Base-by-base conservation (phyloP, 495 filamentous ascomycete species). In the Annulohypoxylon stygium region DNA sequence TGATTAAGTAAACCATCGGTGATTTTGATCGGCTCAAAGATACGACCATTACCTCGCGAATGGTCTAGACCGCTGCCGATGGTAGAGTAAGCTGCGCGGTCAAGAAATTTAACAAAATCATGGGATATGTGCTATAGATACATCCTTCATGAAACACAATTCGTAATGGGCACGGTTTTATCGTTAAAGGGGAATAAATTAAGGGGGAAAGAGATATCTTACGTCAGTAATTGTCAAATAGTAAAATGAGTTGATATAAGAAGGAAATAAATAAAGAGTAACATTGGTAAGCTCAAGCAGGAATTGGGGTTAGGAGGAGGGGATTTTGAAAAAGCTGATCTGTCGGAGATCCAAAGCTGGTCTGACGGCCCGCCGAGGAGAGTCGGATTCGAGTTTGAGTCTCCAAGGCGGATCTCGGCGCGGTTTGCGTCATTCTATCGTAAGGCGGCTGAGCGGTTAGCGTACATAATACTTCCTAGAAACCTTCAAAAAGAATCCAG, bases 301-400 rank as follows among this genome's bases (percentile, higher is more conserved):
- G 37, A 48, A 59, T 65, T 55, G 23, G 45, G 60, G 60, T 54
- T 47, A 33, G 4, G 33, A 41, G 30, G 57, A 45, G 26, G 55
- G 57, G 53, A 14, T 48, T 66, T n/a, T 73, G 11, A 18, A 45
- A 33, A 30, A 23, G 57, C 26, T 5, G 53, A 26, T 39, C 4
- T 25, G 39, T 18, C 39, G 39, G 45, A 33, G 16, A 39, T 45
- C 39, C 30, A 67, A 33, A 69, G 51, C 62, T 75, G 36, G 64
- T 67, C 72, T 67, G 64, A 68, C 67, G 72, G 67, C 57, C 72
- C 72, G 72, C 64, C 53, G 72, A 75, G 63, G 63, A 75, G 60
- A 67, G 39, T 75, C 72, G 67, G 67, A 45, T 61, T 67, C 61
- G 16, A 54, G 48, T 25, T 70, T 41, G 14, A 6, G 63, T 48